Base-by-base conservation (phyloP, 2,329 filamentous ascomycete species). In the Cryphonectria japonica region DNA sequence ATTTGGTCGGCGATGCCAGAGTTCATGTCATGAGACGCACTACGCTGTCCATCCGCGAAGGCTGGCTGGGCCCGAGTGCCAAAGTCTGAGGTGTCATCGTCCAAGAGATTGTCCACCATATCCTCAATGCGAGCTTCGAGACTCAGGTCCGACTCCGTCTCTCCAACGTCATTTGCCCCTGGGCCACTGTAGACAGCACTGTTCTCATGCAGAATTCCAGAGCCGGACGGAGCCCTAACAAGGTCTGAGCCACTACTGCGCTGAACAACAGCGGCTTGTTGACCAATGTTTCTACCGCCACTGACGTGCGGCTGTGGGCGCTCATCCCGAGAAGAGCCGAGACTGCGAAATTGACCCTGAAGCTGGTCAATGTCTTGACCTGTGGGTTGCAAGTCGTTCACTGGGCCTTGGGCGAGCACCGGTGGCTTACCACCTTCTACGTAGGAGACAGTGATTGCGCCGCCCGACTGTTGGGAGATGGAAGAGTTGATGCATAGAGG, bases 11-110 rank as follows among this genome's bases (percentile, higher is more conserved):
- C 84, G 9, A 84, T 86, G 2, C 80, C 77, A 13, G 84, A 85
- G 75, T 86, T 83, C 86, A 89, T 87, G 22, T 85, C 87, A 72
- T 88, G 89, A 1, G 85, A 87, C 3, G 85, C 80, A 54, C 87
- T 84, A 54, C 37, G 70, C 8, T 77, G 67, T 11, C 67, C 71
- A 3, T 62, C 65, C 60, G 26, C 13, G 39, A 43, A 34, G 1
- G 68, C 68, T 37, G 74, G 77, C 72, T 86, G 81, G 37, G 84
- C 81, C 66, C 82, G 84, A 65, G 80, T 80, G 6, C 29, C n/a
- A 19, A 69, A 14, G 26, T 66, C 67, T 22, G 67, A 61, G 29
- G 41, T 50, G 59, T 71, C 71, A 52, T 71, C 69, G 7, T 73
- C 71, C 34, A 87, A 75, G 71, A 87, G 86, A 6, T 83, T 83